A percentile compares a stretch with the other conserved stretches of the same genome.
These are phyloP conservation scores for Bolboschoenoplectus hybrid DNA, from an alignment of 202 grass and related monocot species.

Conservation along the genomic window DNA sequence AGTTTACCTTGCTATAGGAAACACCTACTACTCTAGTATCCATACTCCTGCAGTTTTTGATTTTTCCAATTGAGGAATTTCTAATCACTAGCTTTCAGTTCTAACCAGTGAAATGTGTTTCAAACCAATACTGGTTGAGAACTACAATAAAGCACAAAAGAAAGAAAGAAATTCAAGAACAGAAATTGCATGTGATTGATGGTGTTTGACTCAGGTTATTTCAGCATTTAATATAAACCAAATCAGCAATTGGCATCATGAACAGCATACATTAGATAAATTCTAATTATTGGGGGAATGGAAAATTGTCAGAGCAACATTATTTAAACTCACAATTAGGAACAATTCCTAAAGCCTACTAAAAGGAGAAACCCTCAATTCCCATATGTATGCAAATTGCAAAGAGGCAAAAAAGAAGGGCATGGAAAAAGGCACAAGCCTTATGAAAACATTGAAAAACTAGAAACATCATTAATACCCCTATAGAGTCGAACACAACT, in stretches of 20 bases:
- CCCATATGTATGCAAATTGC: background rate
- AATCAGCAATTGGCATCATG: background rate
- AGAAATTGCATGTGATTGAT: background rate
- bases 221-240: background rate
- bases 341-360: too few relatives aligned
- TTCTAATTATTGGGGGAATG: background rate
- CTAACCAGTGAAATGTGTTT: background rate
- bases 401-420: background rate
- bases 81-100: background rate
- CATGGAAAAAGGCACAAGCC: background rate
- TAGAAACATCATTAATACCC: background rate
- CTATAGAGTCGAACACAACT: slow-evolving; percentile 5
- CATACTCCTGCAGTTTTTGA: too few relatives aligned
- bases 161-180: background rate
- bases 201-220: background rate
- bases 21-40: too few relatives aligned
- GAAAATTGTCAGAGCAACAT: background rate
- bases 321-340: background rate
- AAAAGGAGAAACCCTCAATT: background rate
- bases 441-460: background rate
- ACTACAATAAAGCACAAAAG: background rate
- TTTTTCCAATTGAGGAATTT: background rate
- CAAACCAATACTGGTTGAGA: background rate
- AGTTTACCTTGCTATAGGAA: too few relatives aligned
- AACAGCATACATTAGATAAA: background rate